Conservation (phyloP, 805 yeast genomes). For the Candida hungchunana region DNA sequence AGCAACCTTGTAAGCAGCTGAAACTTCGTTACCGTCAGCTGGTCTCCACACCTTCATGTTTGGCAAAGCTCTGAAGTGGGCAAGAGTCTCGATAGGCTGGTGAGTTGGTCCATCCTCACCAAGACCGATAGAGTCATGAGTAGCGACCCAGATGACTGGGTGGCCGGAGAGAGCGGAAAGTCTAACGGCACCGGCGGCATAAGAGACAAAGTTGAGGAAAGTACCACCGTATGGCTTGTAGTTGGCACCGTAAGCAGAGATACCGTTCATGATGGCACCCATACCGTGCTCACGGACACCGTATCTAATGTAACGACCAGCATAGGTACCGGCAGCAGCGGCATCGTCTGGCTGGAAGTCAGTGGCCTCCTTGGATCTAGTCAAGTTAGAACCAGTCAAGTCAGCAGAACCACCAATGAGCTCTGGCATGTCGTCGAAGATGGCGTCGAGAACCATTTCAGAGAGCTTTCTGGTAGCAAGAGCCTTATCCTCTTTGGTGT, state of each 20-base stretch:
- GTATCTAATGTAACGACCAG: constrained; percentile 92
- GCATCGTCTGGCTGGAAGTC: constrained; percentile 90
- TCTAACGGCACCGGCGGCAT: constrained; percentile 86
- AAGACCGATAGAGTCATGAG: constrained; percentile 85
- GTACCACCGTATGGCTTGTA: constrained; percentile 94
- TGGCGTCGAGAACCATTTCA: constrained; percentile 65
- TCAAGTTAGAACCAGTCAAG: constrained; percentile 93
- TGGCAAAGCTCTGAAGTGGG: constrained; percentile 82
- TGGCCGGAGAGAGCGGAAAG: constrained; percentile 78
- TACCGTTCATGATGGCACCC: constrained; percentile 99
- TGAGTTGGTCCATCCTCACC: constrained; percentile 96
- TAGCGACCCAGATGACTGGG: constrained; percentile 83
- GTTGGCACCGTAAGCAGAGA: constrained; percentile 84
- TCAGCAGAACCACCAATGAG: constrained; percentile 98
- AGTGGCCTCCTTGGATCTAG: constrained; percentile 76
- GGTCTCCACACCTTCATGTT: constrained; percentile 88
- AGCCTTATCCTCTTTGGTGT: constrained; percentile 72
- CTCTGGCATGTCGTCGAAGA: constrained; percentile 73
- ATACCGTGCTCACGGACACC: constrained; percentile 99
- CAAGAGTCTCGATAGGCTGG: constrained; percentile 86
- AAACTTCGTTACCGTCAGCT: constrained; percentile 85
- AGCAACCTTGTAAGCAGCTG: constrained; percentile 75
- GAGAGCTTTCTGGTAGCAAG: constrained; percentile 94
- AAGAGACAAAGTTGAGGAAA: constrained; percentile 87
- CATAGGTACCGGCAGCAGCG: constrained; percentile 75